Evolutionary conservation across 139 green algal species (phyloP), one percentile per base, ranked within the genome.

Genomic region (Yamagishiella unicocca): DNA sequence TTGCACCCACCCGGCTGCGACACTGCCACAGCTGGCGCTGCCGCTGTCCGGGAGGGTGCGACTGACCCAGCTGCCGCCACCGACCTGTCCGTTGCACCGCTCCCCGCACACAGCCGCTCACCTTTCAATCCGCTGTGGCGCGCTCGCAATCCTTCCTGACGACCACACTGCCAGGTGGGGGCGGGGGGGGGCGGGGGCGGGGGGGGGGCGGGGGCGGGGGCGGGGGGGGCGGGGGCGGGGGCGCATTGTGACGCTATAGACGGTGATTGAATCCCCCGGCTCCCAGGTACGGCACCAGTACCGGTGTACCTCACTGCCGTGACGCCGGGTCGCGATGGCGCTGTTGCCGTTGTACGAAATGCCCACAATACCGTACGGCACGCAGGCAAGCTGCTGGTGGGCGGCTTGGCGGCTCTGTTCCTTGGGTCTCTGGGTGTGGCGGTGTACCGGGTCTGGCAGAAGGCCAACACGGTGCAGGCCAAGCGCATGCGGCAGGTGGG

Each of bases 401-500:
- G 79, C 40, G 84, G 70, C 31, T 45, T 83, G 0, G 81, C 73
- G 17, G 78, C 78, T 7, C 43, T 88, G 27, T 83, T 96, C 55
- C 91, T 85, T 31, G 90, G 83, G 22, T 95, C 92, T 0, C 84
- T 97, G 38, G 70, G 90, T 2, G 24, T 97, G 10, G 89, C 95
- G 0, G 31, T 94, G 29, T 72, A 92, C 22, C 81, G 91, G 14
- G 85, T 82, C 4, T 89, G 87, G 12, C 46, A 88, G 38, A 94
- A 94, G 71, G 88, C 83, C 33, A 92, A 87, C 33, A 90, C 90
- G 24, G 79, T 90, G 0, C 27, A 93, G 29, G 88, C 89, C 46
- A 92, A 95, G 90, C 88, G 94, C 22, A 88, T 88, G 81, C 93
- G 93, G 22, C 93, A 89, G 82, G 91, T 98, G 46, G 24, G 9